Percentiles rank a stretch among this genome's conserved stretches.
Evolutionary conservation across 2,329 filamentous ascomycete genomes (phyloP).

Genomic region (Trichoderma sp.): DNA sequence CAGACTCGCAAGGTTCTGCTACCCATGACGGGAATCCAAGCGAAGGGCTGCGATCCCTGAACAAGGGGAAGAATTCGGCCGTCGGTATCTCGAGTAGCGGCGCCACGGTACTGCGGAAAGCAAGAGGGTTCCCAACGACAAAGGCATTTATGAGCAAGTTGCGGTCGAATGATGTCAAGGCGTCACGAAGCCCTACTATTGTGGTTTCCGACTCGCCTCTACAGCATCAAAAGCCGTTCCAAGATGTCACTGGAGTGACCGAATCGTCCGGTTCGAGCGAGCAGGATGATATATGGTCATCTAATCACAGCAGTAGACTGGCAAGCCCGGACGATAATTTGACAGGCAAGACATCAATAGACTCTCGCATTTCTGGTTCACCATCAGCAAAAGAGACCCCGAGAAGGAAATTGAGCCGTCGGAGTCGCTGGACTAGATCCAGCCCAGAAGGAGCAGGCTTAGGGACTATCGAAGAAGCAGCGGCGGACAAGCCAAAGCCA

Average conservation of each 20-base stretch:
- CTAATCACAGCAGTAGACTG: constrained; percentile 27
- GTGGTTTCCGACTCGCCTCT: constrained; percentile 27
- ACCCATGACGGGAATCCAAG: constrained; percentile 19
- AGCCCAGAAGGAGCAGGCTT: constrained; percentile 35
- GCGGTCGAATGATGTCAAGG: constrained; percentile 26
- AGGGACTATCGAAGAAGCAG: constrained; percentile 36
- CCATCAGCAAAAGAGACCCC: constrained; percentile 24
- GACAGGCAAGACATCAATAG: constrained; percentile 35
- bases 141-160: constrained; percentile 30
- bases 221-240: constrained; percentile 28
- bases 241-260: constrained; percentile 23
- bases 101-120: constrained; percentile 17
- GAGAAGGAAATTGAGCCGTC: constrained; percentile 29
- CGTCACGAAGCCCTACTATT: constrained; percentile 30
- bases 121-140: constrained; percentile 24
- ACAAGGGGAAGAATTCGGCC: constrained; percentile 20
- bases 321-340: constrained; percentile 27
- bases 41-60: background rate
- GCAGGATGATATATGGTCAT: constrained; percentile 28
- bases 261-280: constrained; percentile 24
- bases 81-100: background rate
- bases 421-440: constrained; percentile 36
- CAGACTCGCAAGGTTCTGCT: constrained; percentile 28
- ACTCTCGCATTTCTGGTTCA: constrained; percentile 29
- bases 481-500: constrained; percentile 28